Evolutionary conservation across 306 rosid genomes (phyloP).

Genomic region (Herpetospermum pedunculosum): DNA sequence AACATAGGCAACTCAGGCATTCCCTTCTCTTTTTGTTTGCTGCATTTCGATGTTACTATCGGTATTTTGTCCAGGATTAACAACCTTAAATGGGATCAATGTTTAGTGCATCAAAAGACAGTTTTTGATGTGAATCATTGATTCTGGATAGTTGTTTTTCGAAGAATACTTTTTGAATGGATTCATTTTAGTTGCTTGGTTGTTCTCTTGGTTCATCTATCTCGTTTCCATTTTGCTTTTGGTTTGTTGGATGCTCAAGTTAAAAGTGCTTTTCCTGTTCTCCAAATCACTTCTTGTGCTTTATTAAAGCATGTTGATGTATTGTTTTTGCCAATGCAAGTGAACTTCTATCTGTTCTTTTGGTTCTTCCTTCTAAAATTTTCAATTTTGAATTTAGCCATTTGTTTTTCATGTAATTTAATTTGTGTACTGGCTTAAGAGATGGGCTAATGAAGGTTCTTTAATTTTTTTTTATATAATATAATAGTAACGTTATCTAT

Average conservation of each 20-base stretch:
- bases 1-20: slow-evolving; percentile 10
- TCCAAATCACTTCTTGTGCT: not conserved
- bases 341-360: not conserved
- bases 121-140: not conserved
- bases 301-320: not conserved
- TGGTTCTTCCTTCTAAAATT: not conserved
- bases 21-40: not conserved
- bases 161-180: not conserved
- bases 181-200: not conserved
- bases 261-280: not conserved
- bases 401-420: not conserved
- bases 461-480: too few relatives aligned
- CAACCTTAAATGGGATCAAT: not conserved
- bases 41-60: slow-evolving; percentile 7
- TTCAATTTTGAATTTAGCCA: not conserved
- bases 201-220: not conserved
- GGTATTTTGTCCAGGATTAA: not conserved
- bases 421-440: too few relatives aligned
- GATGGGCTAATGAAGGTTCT: too few relatives aligned
- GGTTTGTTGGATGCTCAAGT: not conserved
- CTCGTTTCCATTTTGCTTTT: not conserved
- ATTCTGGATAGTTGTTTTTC: not conserved
- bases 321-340: too few relatives aligned
- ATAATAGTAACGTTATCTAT: too few relatives aligned
- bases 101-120: not conserved